These are phyloP conservation scores for Hordeum vulgare DNA, from an alignment of 176 grass and related monocot species.

Conservation along the genomic window DNA sequence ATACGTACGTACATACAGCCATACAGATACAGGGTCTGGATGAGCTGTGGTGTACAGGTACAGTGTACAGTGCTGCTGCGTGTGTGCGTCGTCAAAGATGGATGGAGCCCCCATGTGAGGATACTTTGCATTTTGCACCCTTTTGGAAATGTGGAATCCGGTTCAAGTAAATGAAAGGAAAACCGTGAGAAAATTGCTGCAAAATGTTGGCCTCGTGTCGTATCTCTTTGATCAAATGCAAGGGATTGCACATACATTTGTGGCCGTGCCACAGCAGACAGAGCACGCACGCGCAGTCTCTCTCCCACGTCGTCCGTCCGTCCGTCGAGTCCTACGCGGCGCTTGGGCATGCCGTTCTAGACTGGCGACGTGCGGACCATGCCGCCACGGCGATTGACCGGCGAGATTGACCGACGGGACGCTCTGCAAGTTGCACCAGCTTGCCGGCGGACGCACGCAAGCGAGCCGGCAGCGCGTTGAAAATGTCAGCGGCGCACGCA, in stretches of 20 bases:
- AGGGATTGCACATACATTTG: no score
- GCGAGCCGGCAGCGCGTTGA: neutral
- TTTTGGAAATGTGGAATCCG: constrained; percentile 12
- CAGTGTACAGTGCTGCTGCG: neutral
- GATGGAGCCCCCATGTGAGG: neutral
- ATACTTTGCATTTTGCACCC: constrained; percentile 9
- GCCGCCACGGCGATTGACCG: neutral
- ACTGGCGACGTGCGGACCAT: neutral
- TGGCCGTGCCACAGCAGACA: no score
- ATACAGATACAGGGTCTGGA: neutral
- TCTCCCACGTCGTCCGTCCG: neutral
- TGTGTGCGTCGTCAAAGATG: neutral
- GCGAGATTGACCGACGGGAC: neutral
- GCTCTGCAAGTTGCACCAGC: neutral
- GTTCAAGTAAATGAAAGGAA: neutral
- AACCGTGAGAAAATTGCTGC: neutral
- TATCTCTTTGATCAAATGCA: neutral
- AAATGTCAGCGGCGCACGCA: constrained; percentile 31
- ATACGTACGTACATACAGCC: no score
- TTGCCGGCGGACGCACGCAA: constrained; percentile 5
- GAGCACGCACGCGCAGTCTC: no score
- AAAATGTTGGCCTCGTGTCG: neutral
- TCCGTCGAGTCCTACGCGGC: no score
- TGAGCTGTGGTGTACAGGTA: neutral
- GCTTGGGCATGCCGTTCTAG: neutral